Conservation (phyloP, 768 basidiomycete species). For the Macrolepiota fuliginosa region DNA sequence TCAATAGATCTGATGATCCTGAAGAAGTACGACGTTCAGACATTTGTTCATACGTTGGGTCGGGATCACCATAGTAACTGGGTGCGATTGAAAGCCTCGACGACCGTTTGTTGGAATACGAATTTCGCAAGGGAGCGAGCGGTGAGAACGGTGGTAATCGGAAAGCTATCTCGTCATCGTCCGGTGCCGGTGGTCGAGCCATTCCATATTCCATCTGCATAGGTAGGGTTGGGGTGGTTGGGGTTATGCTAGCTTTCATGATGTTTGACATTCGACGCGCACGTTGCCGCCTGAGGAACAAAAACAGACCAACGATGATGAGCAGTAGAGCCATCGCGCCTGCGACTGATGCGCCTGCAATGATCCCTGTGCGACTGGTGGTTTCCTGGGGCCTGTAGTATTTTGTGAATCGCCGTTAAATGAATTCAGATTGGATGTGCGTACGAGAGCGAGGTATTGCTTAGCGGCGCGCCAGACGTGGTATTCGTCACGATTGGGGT, state of each 20-base stretch:
- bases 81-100: conserved; percentile 33
- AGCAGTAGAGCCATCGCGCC: conserved; percentile 16
- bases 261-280: conserved; percentile 20
- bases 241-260: conserved; percentile 23
- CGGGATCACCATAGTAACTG: conserved; percentile 35
- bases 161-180: conserved; percentile 22
- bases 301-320: conserved; percentile 19
- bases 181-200: background rate
- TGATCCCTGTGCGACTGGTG: background rate
- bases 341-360: conserved; percentile 3
- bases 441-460: background rate
- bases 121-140: conserved; percentile 12
- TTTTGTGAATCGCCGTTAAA: background rate
- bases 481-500: background rate
- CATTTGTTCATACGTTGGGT: conserved; percentile 19
- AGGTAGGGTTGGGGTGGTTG: conserved; percentile 30
- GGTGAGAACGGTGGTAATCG: conserved; percentile 21
- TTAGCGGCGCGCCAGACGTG: background rate
- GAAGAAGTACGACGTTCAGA: conserved; percentile 21
- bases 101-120: conserved; percentile 10
- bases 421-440: background rate
- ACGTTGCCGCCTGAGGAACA: conserved; percentile 23
- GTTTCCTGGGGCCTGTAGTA: background rate
- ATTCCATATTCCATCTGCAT: conserved; percentile 32
- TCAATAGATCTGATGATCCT: conserved; percentile 23